Evolutionary conservation across 108 stramenopile species (phyloP).

Genomic region (Cyclostephanos tholiformis): DNA sequence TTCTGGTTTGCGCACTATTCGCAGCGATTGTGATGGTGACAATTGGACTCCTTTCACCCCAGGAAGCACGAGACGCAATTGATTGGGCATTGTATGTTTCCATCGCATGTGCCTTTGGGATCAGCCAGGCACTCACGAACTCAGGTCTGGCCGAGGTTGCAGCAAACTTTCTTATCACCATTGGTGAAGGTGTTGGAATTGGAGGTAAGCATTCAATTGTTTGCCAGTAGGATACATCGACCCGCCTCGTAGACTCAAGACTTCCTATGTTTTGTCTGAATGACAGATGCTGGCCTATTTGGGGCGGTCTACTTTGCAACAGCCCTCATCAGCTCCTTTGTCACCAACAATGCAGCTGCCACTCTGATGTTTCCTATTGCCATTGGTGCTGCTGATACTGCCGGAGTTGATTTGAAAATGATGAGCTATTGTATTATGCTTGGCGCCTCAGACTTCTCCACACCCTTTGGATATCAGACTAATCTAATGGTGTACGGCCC

Average conservation of each 20-base stretch:
- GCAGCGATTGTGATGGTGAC: slow-evolving; percentile 68
- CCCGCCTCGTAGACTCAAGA: slow-evolving; percentile 59
- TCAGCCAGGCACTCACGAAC: slow-evolving; percentile 75
- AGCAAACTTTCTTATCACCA: slow-evolving; percentile 6
- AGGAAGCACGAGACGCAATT: slow-evolving; percentile 81
- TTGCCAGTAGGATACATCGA: slow-evolving; percentile 50
- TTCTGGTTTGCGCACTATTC: slow-evolving; percentile 54
- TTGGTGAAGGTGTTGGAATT: slow-evolving; percentile 5
- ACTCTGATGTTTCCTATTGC: slow-evolving; percentile 52
- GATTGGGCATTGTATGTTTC: slow-evolving; percentile 86
- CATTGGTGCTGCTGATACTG: slow-evolving; percentile 71
- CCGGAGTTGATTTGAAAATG: slow-evolving; percentile 56
- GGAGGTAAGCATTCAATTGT: background rate
- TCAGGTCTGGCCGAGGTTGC: slow-evolving; percentile 29
- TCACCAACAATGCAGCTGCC: slow-evolving; percentile 91
- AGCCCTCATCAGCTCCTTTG: slow-evolving; percentile 76
- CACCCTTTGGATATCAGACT: slow-evolving; percentile 82
- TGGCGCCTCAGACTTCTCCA: slow-evolving; percentile 80
- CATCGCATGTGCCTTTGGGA: slow-evolving; percentile 83
- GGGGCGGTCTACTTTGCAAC: slow-evolving; percentile 88
- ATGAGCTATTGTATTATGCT: slow-evolving; percentile 85
- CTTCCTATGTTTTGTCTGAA: background rate
- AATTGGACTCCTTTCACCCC: slow-evolving; percentile 76
- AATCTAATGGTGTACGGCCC: slow-evolving; percentile 87
- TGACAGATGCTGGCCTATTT: slow-evolving; percentile 60